phyloP scores from a whole-genome alignment of 257 asterid species.

The Fraxinus pennsylvanica region DNA sequence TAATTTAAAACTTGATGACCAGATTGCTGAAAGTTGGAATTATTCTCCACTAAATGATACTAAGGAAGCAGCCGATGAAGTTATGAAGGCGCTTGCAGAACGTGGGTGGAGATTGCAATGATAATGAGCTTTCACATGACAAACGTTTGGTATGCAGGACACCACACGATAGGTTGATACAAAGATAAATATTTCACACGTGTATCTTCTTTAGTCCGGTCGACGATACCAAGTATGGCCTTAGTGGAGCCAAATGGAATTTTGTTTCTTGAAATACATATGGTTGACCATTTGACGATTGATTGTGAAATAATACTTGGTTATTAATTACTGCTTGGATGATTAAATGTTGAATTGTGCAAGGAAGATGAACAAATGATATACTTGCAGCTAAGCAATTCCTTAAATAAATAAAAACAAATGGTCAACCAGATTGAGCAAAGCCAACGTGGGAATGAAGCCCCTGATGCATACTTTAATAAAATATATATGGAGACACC shows the following conservation, averaged over 20 bases:
- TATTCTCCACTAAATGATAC: slow-evolving; percentile 68
- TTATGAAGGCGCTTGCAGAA: slow-evolving; percentile 52
- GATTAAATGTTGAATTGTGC: no score
- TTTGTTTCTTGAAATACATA: neutral
- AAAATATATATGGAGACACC: neutral
- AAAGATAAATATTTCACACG: neutral
- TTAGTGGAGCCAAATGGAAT: neutral
- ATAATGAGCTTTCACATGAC: slow-evolving; percentile 7
- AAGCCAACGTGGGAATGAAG: neutral
- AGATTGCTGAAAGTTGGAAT: slow-evolving; percentile 67
- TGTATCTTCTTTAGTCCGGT: neutral
- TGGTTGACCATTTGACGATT: no score
- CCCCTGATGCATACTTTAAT: neutral
- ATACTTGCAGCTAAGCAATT: no score
- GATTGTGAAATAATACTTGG: no score
- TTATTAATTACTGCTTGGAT: no score
- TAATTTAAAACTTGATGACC: slow-evolving; percentile 28
- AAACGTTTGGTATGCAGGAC: neutral
- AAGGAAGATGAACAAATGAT: no score
- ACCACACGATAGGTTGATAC: neutral
- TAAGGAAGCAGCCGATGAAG: slow-evolving; percentile 65
- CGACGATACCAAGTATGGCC: neutral
- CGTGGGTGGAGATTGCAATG: slow-evolving; percentile 65
- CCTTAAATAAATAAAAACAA: no score
- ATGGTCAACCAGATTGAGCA: no score